phyloP scores from a whole-genome alignment of 768 basidiomycete species.

The Lenzites betulinus region DNA sequence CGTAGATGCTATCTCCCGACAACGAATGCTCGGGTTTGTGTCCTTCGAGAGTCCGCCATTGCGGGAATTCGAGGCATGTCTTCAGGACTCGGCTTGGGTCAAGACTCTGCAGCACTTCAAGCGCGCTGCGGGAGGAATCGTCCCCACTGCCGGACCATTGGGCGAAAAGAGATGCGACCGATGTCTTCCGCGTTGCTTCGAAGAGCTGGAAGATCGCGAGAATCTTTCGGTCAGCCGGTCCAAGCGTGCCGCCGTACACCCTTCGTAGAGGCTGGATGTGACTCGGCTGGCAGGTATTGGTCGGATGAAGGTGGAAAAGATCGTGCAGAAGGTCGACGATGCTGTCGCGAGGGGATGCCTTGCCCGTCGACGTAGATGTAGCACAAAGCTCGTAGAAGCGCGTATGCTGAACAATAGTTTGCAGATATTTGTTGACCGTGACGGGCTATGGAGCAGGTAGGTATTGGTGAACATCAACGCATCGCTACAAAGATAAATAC shows the following conservation, averaged over 20 bases:
- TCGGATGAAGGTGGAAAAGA: slow-evolving; percentile 76
- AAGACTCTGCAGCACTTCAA: slow-evolving; percentile 70
- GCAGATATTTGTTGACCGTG: slow-evolving; percentile 73
- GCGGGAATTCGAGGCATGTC: slow-evolving; percentile 72
- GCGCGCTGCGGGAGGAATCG: slow-evolving; percentile 43
- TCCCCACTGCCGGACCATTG: slow-evolving; percentile 62
- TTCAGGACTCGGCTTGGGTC: slow-evolving; percentile 70
- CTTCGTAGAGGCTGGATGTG: slow-evolving; percentile 77
- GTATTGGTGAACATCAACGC: background rate
- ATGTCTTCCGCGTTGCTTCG: slow-evolving; percentile 66
- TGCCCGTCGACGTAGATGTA: background rate
- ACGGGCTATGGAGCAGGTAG: slow-evolving; percentile 47
- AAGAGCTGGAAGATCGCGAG: slow-evolving; percentile 80
- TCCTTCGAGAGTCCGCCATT: slow-evolving; percentile 55
- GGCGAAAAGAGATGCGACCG: slow-evolving; percentile 61
- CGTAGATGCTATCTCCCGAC: slow-evolving; percentile 56
- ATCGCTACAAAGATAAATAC: slow-evolving; percentile 40
- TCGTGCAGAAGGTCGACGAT: slow-evolving; percentile 58
- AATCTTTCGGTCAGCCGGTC: slow-evolving; percentile 61
- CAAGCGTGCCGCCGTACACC: slow-evolving; percentile 77
- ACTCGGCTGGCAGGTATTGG: slow-evolving; percentile 82
- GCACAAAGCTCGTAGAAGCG: slow-evolving; percentile 56
- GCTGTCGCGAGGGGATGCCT: slow-evolving; percentile 41
- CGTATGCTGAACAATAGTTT: slow-evolving; percentile 71
- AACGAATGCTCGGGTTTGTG: slow-evolving; percentile 29